Conservation (phyloP, 2,329 filamentous ascomycete species). For the Fusarium sp. region DNA sequence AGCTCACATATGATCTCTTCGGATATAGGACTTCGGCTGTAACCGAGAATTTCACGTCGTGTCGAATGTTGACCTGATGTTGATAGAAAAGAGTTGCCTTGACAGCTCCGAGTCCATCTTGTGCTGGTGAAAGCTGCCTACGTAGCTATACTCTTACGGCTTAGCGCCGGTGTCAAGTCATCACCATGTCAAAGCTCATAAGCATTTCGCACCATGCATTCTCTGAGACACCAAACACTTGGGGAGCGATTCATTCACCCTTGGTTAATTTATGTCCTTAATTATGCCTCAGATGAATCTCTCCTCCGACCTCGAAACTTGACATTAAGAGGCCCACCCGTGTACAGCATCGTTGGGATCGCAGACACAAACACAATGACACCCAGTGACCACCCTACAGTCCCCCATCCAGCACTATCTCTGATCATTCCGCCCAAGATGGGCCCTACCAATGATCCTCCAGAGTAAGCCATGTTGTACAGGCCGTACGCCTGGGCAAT, state of each 20-base stretch:
- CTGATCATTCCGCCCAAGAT: slow-evolving; percentile 51
- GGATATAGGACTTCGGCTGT: neutral
- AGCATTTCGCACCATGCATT: neutral
- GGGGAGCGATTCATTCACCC: neutral
- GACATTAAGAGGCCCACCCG: slow-evolving; percentile 43
- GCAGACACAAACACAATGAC: slow-evolving; percentile 46
- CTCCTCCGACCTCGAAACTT: slow-evolving; percentile 43
- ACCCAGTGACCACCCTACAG: slow-evolving; percentile 49
- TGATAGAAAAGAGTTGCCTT: slow-evolving; percentile 6
- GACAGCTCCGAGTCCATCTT: neutral
- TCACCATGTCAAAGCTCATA: too few relatives aligned
- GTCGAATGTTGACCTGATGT: neutral
- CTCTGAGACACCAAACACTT: neutral
- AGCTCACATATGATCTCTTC: neutral
- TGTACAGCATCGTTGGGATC: slow-evolving; percentile 45
- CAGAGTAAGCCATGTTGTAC: slow-evolving; percentile 52
- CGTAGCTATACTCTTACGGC: slow-evolving; percentile 23
- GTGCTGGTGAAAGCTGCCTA: slow-evolving; percentile 18
- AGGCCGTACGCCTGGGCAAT: slow-evolving; percentile 52
- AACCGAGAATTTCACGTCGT: neutral
- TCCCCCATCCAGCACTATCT: slow-evolving; percentile 48
- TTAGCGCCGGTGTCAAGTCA: slow-evolving; percentile 28
- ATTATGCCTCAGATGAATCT: neutral
- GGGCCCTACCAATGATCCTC: slow-evolving; percentile 49
- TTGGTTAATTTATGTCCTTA: neutral